These are phyloP conservation scores for Friedmanniomyces simplex DNA, from an alignment of 495 filamentous ascomycete genomes.

Conservation along the genomic window DNA sequence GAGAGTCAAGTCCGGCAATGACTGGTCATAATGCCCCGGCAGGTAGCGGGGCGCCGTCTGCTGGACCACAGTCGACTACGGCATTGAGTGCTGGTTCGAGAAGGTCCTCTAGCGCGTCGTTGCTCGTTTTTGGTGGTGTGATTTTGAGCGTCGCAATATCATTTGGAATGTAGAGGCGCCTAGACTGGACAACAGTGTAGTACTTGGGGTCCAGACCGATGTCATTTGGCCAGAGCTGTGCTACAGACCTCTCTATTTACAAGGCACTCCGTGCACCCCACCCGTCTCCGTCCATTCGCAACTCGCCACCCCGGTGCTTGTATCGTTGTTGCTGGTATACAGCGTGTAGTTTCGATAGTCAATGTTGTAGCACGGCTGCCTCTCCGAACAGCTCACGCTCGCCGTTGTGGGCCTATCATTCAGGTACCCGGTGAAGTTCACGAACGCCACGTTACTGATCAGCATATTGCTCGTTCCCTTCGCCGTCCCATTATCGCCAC, in stretches of 20 bases:
- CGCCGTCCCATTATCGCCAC: constrained; percentile 43
- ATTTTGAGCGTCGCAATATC: too few species aligned
- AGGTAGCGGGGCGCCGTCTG: too few species aligned
- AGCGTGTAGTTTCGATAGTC: constrained; percentile 7
- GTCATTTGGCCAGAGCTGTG: too few species aligned
- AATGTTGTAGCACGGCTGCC: constrained; percentile 20
- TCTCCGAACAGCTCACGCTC: constrained; percentile 37
- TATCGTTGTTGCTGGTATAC: constrained; percentile 7
- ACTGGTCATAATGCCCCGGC: too few species aligned
- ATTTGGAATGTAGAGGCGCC: too few species aligned
- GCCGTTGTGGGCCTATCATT: constrained; percentile 26
- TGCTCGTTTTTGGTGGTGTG: too few species aligned
- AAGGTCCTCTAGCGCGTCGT: too few species aligned
- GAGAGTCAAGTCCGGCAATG: too few species aligned
- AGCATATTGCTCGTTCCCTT: constrained; percentile 41
- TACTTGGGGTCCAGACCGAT: background rate
- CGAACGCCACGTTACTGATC: constrained; percentile 41
- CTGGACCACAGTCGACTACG: too few species aligned
- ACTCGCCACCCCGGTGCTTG: constrained; percentile 7
- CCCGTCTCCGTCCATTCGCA: constrained; percentile 8
- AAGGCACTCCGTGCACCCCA: constrained; percentile 14
- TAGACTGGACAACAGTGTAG: too few species aligned
- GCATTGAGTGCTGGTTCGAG: too few species aligned
- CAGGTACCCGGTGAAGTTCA: constrained; percentile 45
- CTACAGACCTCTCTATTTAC: background rate